Percentiles rank a stretch among this genome's conserved stretches.
phyloP scores from a whole-genome alignment of 2,329 filamentous ascomycete species.

The Venturia nashicola region DNA sequence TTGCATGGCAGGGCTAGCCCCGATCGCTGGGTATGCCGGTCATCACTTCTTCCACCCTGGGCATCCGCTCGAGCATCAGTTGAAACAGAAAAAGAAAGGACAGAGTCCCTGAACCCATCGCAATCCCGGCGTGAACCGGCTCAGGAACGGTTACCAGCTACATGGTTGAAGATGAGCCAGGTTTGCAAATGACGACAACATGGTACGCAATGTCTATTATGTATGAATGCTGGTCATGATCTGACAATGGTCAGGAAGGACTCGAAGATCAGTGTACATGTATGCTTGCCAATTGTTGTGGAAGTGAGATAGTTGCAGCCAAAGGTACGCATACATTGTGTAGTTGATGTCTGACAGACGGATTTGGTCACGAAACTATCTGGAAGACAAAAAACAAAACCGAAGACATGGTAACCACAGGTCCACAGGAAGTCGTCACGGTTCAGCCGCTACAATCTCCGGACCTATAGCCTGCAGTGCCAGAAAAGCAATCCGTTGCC shows the following conservation, averaged over 20 bases:
- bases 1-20: neutral
- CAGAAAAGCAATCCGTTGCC: neutral
- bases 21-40: neutral
- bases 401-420: neutral
- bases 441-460: neutral
- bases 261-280: neutral
- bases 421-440: neutral
- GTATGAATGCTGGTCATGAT: neutral
- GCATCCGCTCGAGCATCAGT: neutral
- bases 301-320: neutral
- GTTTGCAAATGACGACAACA: neutral
- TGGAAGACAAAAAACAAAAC: neutral
- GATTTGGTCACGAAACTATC: neutral
- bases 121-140: neutral
- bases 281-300: neutral
- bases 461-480: neutral
- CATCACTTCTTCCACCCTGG: neutral
- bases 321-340: neutral
- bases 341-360: neutral
- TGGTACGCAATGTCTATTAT: neutral
- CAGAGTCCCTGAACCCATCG: neutral
- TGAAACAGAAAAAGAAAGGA: neutral
- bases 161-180: neutral
- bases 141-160: neutral
- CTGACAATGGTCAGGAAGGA: neutral